phyloP scores from a whole-genome alignment of 345 rosid species.

The Eucalyptus victrix region DNA sequence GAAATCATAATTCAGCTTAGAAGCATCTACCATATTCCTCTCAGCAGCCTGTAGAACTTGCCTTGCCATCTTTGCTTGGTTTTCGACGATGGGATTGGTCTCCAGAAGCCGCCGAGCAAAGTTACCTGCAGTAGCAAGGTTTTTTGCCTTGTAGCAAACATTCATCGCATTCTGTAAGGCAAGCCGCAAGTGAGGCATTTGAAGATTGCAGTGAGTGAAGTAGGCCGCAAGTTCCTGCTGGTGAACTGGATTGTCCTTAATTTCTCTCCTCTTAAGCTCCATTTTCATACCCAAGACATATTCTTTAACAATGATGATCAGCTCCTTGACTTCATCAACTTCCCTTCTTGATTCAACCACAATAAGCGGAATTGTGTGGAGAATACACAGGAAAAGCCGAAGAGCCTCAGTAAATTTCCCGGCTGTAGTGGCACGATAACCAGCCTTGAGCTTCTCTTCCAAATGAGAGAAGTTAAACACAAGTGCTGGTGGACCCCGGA shows the following conservation, averaged over 20 bases:
- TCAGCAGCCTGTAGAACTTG: conserved; percentile 76
- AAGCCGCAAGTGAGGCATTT: conserved; percentile 66
- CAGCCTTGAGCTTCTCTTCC: conserved; percentile 85
- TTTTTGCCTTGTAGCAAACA: conserved; percentile 75
- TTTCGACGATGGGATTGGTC: conserved; percentile 66
- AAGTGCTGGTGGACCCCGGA: conserved; percentile 79
- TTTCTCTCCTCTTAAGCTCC: conserved; percentile 79
- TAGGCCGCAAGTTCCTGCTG: conserved; percentile 98
- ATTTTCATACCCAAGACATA: conserved; percentile 75
- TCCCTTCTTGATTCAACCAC: conserved; percentile 94
- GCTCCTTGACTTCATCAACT: conserved; percentile 88
- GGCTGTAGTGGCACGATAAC: conserved; percentile 75
- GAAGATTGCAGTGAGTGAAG: conserved; percentile 93
- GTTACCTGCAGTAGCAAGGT: conserved; percentile 65
- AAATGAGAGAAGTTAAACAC: conserved; percentile 65
- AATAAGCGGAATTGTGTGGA: conserved; percentile 83
- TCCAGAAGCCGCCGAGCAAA: conserved; percentile 73
- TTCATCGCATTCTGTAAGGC: conserved; percentile 73
- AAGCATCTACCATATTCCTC: conserved; percentile 58
- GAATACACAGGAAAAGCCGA: conserved; percentile 57
- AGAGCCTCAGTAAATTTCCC: conserved; percentile 82
- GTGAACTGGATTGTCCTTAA: conserved; percentile 52
- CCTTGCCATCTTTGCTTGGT: conserved; percentile 69
- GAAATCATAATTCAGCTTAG: conserved; percentile 73
- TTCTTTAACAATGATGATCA: conserved; percentile 63